Conservation (phyloP, 352 stramenopile species). For the Sclerospora graminicola region DNA sequence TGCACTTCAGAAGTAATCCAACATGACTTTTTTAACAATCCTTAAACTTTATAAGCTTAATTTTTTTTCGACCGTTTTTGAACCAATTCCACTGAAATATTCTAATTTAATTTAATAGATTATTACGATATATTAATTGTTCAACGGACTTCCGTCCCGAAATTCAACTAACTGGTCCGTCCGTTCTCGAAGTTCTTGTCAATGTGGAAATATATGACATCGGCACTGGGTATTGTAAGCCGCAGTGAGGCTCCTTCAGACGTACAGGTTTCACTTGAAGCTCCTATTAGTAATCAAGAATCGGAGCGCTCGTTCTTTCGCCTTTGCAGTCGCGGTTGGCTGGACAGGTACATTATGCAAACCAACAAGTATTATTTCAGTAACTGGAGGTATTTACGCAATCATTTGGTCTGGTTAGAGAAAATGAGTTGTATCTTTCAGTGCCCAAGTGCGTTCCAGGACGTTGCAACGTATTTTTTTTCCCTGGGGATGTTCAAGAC, state of each 20-base stretch:
- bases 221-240: slow-evolving; percentile 9
- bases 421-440: slow-evolving; percentile 45
- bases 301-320: slow-evolving; percentile 13
- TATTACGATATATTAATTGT: slow-evolving; percentile 5
- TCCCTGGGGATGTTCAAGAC: slow-evolving; percentile 58
- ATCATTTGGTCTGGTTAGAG: slow-evolving; percentile 9
- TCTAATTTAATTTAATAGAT: background rate
- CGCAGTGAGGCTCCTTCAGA: slow-evolving; percentile 2
- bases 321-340: slow-evolving; percentile 20
- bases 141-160: background rate
- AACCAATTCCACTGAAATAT: too few relatives aligned
- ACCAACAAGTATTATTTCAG: too few relatives aligned
- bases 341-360: slow-evolving; percentile 16
- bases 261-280: background rate
- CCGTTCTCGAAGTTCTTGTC: background rate
- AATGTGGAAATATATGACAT: slow-evolving; percentile 29
- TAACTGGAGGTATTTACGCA: too few relatives aligned
- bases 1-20: slow-evolving; percentile 37
- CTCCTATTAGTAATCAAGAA: slow-evolving; percentile 12
- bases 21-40: too few relatives aligned
- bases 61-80: background rate
- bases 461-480: slow-evolving; percentile 49
- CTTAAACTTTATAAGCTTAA: background rate
- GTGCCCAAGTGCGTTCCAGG: slow-evolving; percentile 11
- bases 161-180: slow-evolving; percentile 8